These are phyloP conservation scores for Xylogone sp. DNA, from an alignment of 2,329 filamentous ascomycete genomes.

Conservation along the genomic window DNA sequence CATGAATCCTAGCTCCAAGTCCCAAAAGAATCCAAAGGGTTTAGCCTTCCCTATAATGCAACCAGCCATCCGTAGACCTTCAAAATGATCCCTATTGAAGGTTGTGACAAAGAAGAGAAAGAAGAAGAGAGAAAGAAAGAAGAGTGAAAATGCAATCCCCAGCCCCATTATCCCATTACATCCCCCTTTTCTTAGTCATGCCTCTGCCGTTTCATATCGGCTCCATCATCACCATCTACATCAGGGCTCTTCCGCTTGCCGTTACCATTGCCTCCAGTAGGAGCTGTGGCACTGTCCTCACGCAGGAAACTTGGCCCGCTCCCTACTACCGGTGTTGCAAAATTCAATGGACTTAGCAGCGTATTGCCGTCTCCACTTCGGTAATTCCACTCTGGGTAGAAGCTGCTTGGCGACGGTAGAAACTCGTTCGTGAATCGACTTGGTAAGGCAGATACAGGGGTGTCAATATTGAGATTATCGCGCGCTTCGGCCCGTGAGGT, in stretches of 20 bases:
- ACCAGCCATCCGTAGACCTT: too few species aligned
- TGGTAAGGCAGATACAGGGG: constrained; percentile 90
- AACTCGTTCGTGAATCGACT: constrained; percentile 86
- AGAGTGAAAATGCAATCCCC: too few species aligned
- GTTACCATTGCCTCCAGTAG: constrained; percentile 15
- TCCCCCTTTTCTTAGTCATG: constrained; percentile 8
- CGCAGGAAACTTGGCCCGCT: constrained; percentile 60
- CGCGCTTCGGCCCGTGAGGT: constrained; percentile 15
- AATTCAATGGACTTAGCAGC: constrained; percentile 86
- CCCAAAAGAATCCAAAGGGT: too few species aligned
- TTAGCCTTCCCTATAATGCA: too few species aligned
- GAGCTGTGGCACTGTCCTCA: constrained; percentile 40
- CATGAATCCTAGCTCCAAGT: too few species aligned
- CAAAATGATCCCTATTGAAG: too few species aligned
- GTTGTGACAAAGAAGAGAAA: too few species aligned
- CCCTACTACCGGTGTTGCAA: constrained; percentile 73
- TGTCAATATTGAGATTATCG: constrained; percentile 57
- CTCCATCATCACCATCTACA: constrained; percentile 17
- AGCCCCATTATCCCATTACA: too few species aligned
- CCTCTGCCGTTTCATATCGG: constrained; percentile 23
- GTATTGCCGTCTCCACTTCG: constrained; percentile 70
- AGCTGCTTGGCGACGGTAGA: constrained; percentile 84
- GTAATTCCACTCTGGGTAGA: constrained; percentile 90
- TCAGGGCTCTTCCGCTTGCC: constrained; percentile 27
- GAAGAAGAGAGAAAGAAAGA: too few species aligned